Base-by-base conservation (phyloP, 2,329 filamentous ascomycete genomes). In the Fonsecaea monophora region DNA sequence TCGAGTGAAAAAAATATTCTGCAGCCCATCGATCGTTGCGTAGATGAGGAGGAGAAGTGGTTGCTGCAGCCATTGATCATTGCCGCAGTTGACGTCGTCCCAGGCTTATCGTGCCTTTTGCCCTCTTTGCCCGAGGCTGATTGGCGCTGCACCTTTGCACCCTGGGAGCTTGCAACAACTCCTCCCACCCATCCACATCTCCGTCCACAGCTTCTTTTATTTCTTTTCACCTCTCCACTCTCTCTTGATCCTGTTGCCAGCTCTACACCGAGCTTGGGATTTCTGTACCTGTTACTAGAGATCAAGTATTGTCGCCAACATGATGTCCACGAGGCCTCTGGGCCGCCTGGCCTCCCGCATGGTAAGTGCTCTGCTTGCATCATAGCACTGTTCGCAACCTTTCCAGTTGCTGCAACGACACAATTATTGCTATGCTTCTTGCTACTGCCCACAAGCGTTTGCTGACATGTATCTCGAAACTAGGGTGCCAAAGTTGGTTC, bases 401-500 rank as follows among this genome's bases (percentile, higher is more conserved):
- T 35, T 53, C 59, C 53, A 55, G 62, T 34, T 13, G 59, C 66
- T 62, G 38, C 37, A 64, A 56, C 53, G 45, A 55, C 32, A 62
- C 60, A 56, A 53, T 50, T 32, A 56, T 55, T 30, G 32, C 34
- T 21, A 10, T 34, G 30, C 60, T 38, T 42, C 21, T 37, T 18
- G 12, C n/a, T 53, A 5, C 15, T 35, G 12, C 30, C 12, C 12
- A 32, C 40, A 59, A 58, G 35, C n/a, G 13, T 34, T 38, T 34
- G 60, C 67, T 70, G 53, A 70, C 55, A 32, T 34, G 12, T 59
- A 54, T 58, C 60, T 59, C 64, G 6, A 57, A 40, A 15, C 25
- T 69, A 82, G 80, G 78, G 79, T 75, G 76, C 79, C 69, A 80
- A 80, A 76, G 79, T 79, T 76, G 79, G 80, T 73, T 74, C 79